phyloP scores from a whole-genome alignment of 2,329 filamentous ascomycete species.

The Didymella segeticola region DNA sequence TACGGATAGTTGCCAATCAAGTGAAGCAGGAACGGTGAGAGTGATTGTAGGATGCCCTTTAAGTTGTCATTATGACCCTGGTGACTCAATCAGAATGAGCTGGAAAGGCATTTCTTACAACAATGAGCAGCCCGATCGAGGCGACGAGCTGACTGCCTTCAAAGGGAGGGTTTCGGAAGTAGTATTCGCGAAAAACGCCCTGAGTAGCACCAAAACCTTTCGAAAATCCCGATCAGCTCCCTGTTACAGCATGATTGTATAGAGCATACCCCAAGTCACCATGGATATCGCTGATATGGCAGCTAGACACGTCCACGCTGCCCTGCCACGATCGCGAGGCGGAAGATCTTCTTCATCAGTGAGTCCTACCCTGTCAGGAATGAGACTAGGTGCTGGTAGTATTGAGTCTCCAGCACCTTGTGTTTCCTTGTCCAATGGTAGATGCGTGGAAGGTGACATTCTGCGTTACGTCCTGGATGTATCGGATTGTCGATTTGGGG shows the following conservation, averaged over 20 bases:
- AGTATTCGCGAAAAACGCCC: conserved; percentile 6
- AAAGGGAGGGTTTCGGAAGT: not conserved
- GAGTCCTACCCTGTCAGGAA: not conserved
- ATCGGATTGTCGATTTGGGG: no score
- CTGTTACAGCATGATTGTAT: not conserved
- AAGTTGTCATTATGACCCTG: not conserved
- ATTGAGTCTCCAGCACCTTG: not conserved
- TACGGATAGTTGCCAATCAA: not conserved
- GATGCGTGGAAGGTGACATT: not conserved
- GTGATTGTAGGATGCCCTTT: not conserved
- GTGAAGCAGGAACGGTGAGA: not conserved
- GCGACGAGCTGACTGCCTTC: conserved; percentile 4
- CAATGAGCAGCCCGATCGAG: not conserved
- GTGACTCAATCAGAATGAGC: no score
- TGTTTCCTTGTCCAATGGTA: not conserved
- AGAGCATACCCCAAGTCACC: not conserved
- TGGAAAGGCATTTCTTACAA: not conserved
- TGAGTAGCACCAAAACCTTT: conserved; percentile 1
- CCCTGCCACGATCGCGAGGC: not conserved
- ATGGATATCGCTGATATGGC: conserved; percentile 3
- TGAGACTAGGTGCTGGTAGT: not conserved
- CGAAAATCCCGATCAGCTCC: not conserved
- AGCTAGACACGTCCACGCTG: conserved; percentile 1
- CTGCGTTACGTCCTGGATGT: not conserved
- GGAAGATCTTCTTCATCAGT: not conserved